Evolutionary conservation across 306 rosid species (phyloP), one percentile per base, ranked within the genome.

Genomic region (Casuarina glauca): DNA sequence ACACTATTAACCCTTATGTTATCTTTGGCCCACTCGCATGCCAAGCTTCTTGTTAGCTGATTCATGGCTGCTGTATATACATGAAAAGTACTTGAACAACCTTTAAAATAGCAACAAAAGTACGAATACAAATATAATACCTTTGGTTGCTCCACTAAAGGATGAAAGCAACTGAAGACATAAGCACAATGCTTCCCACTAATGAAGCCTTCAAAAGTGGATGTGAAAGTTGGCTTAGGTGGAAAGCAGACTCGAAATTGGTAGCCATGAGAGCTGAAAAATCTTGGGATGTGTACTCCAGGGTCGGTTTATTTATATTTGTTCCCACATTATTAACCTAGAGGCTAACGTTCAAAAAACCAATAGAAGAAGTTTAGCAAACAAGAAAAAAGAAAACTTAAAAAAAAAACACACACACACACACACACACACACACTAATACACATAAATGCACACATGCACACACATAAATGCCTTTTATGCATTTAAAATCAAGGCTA

Each of bases 1-100:
- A 88, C 70, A 11, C 85, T 80, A 26, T 88, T 91, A 35, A 66
- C 74, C 80, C 91, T 87, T 46, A 82, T 85, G 16, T 72, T 72
- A 50, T 72, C 76, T 72, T 72, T 50, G 32, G 76, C 76, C 76
- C 76, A 72, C 45, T 72, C 76, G 41, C 76, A 72, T 32, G 76
- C 76, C 49, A 72, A 15, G 41, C 58, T 72, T 16, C 43, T 51
- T 5, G 64, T 36, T 36, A 72, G 64, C 20, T 72, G 76, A 16
- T 72, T 72, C 12, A 72, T 52, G 7, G 76, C 64, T 36, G 48
- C 76, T 72, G 44, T 11, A 53, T n/a, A 43, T n/a, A 26, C 32
- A 26, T 26, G 32, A 26, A 26, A 26, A 26, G 32, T 26, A 2
- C 35, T n/a, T 41, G 3, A 3, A 48, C 4, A 9, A 13, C 32